These are phyloP conservation scores for Phaeosphaeria sp. DNA, from an alignment of 2,329 filamentous ascomycete species.

Conservation along the genomic window DNA sequence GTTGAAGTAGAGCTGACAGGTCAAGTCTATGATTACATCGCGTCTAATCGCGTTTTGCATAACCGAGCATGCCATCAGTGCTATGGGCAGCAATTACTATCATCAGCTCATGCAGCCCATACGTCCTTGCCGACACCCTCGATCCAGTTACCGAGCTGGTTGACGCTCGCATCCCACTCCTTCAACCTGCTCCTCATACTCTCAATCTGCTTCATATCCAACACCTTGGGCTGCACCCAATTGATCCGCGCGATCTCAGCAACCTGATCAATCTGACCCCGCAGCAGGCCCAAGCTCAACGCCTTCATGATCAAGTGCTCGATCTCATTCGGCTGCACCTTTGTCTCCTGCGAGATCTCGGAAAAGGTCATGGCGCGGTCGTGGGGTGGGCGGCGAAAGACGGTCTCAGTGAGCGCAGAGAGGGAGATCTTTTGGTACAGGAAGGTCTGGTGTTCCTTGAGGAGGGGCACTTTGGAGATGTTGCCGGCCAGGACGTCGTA, in stretches of 20 bases:
- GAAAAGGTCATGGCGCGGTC: conserved; percentile 92
- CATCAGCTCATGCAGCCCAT: conserved; percentile 71
- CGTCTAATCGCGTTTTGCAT: neutral
- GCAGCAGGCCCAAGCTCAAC: conserved; percentile 86
- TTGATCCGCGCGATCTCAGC: conserved; percentile 92
- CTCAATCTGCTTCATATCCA: conserved; percentile 94
- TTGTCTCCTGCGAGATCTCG: conserved; percentile 89
- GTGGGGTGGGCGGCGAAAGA: conserved; percentile 94
- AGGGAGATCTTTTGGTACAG: conserved; percentile 98
- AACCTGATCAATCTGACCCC: conserved; percentile 95
- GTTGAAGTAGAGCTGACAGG: neutral
- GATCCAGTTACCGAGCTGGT: conserved; percentile 96
- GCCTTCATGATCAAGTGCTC: conserved; percentile 99
- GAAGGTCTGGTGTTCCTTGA: conserved; percentile 80
- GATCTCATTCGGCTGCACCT: conserved; percentile 88
- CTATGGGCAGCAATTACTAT: neutral
- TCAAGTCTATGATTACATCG: conserved; percentile 25
- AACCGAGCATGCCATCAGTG: neutral
- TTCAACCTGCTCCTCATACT: conserved; percentile 86
- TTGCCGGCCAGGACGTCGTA: conserved; percentile 85
- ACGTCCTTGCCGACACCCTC: conserved; percentile 93
- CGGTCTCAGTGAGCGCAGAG: conserved; percentile 91
- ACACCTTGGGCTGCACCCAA: conserved; percentile 98
- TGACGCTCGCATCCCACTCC: conserved; percentile 96
- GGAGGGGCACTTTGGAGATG: conserved; percentile 78